These are phyloP conservation scores for Globisporangium okanoganense DNA, from an alignment of 352 stramenopile genomes.

Conservation along the genomic window DNA sequence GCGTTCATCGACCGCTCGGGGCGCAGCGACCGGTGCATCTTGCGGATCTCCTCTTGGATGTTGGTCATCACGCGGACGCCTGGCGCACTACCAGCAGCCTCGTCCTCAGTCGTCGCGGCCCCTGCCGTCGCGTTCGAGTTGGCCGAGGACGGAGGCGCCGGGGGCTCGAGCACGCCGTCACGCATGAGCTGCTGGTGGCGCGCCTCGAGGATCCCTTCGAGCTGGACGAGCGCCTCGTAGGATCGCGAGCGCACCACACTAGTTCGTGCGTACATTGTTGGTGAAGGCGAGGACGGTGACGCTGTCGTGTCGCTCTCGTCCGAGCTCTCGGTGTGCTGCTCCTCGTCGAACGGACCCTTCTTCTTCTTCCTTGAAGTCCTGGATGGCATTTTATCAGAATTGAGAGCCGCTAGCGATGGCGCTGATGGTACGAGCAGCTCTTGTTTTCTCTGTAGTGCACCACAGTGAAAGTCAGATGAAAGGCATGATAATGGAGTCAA, in stretches of 20 bases:
- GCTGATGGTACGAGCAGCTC: conserved; percentile 25
- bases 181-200: conserved; percentile 67
- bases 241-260: conserved; percentile 43
- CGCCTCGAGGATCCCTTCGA: conserved; percentile 72
- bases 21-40: conserved; percentile 19
- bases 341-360: conserved; percentile 1
- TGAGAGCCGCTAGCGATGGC: background rate
- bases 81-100: background rate
- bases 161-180: conserved; percentile 24
- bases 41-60: conserved; percentile 29
- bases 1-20: background rate
- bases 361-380: background rate
- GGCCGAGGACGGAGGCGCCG: background rate
- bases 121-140: background rate
- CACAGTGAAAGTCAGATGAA: too few species aligned
- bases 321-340: conserved; percentile 12
- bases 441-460: conserved; percentile 35
- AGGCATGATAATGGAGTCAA: too few species aligned
- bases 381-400: background rate
- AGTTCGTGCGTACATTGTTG: background rate
- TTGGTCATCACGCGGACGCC: background rate
- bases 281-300: background rate
- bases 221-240: conserved; percentile 70
- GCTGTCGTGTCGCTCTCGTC: background rate
- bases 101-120: background rate